Percentiles rank a stretch among this genome's conserved stretches.
Evolutionary conservation across 495 filamentous ascomycete genomes (phyloP).

Genomic region (Filosporella fistucella): DNA sequence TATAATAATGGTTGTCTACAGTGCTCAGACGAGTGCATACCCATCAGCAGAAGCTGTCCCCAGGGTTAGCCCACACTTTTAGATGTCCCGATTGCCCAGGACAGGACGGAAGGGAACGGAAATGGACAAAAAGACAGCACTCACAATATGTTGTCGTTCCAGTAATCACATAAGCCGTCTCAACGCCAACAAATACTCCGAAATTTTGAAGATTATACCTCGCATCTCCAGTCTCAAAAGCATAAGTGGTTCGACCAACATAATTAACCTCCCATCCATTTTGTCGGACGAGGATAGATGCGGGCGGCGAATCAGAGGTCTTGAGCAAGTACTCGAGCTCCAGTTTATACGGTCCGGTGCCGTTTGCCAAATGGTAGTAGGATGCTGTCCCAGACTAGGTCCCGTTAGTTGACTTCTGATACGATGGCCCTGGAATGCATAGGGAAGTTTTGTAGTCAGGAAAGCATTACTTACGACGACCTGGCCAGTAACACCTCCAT

Average conservation of each 20-base stretch:
- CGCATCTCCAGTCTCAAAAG: background rate
- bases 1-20: too few relatives aligned
- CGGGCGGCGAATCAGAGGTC: background rate
- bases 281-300: constrained; percentile 1
- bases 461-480: background rate
- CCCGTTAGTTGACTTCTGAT: background rate
- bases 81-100: too few relatives aligned
- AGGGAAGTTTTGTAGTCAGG: background rate
- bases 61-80: too few relatives aligned
- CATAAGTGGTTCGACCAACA: background rate
- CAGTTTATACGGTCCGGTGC: background rate
- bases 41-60: too few relatives aligned
- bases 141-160: background rate
- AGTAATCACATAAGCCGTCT: background rate
- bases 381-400: background rate
- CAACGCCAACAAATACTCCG: background rate
- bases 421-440: background rate
- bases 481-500: background rate
- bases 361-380: background rate
- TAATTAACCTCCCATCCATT: constrained; percentile 4
- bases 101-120: too few relatives aligned
- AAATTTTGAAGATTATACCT: background rate
- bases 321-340: background rate
- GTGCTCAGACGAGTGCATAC: too few relatives aligned
- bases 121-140: background rate